Evolutionary conservation across 1,139 yeast genomes (phyloP), one percentile per base, ranked within the genome.

Genomic region (Yamadazyma siamensis): DNA sequence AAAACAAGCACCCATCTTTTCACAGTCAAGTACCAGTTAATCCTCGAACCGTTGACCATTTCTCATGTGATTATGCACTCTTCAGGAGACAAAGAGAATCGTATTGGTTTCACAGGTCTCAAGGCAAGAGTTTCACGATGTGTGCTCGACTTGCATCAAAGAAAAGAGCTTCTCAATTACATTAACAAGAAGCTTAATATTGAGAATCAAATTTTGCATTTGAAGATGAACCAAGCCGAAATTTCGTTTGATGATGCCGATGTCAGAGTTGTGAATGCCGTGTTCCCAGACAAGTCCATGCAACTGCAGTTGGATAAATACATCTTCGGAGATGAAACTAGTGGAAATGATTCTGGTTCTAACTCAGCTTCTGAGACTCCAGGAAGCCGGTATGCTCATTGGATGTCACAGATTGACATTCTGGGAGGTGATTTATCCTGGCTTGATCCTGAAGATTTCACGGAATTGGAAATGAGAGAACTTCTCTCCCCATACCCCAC

Each of bases 381-480:
- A n/a, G 35, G 34, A n/a, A 22, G 30, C 21, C 27, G 25, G 21
- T 32, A 30, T 23, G 15, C 29, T 18, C 25, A 34, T n/a, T 54
- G 59, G 59, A 28, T 50, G 25, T 23, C 34, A 5, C 51, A 48
- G 17, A 50, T 65, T 33, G 61, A 62, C 21, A 56, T 61, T 6
- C 54, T 57, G 19, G 76, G 68, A 18, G 57, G 56, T 31, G 86
- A 80, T 41, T 52, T 61, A 33, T 53, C 76, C 0, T 91, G 97
- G 97, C 62, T 79, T 31, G 96, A 91, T 50, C 58, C 73, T 18
- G 77, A 84, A 36, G 98, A 91, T 56, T 91, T 79, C 46, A 65
- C 75, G 11, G 97, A 91, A 48, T 59, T 89, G 26, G 86, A 76
- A 47, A 65, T 69, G 43, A 59, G 59, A n/a, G 63, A 70, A 38